Evolutionary conservation across 1,284 basidiomycete genomes (phyloP), one percentile per base, ranked within the genome.

Genomic region (Apiotrichum akiyoshidainum): DNA sequence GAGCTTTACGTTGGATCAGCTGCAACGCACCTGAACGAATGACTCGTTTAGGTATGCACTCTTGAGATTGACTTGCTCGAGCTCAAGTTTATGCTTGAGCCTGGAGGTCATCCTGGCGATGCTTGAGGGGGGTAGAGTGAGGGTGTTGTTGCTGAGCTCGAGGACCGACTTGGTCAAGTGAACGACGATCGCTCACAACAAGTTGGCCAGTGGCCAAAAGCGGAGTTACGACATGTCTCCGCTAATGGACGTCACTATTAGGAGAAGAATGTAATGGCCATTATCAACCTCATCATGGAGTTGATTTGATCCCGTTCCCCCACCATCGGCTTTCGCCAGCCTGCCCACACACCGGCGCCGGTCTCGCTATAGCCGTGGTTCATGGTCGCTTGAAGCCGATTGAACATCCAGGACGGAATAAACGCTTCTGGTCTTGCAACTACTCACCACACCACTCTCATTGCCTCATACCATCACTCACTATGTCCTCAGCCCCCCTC

Each of bases 31-130:
- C 75, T 90, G 79, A 70, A 92, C 93, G 75, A 96, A 96, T 55
- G 86, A 88, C 77, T 95, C 91, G 58, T 85, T 90, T 12, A 89
- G 84, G 68, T 84, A 88, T 61, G 90, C 85, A 49, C 90, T 80
- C 53, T 88, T 88, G 46, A 96, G 83, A 78, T 91, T 81, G 57
- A 76, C 65, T 68, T 84, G 88, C 68, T 91, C 86, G 42, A 92
- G 80, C 58, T 88, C 88, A 45, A 96, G 84, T 80, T 91, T 81
- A 59, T 80, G 78, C 64, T 81, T 81, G 48, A 83, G 77, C 45
- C 82, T 74, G 45, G 80, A 80, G 16, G 82, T 80, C 73, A 82
- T 81, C 65, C 65, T 79, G 47, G 33, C 12, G 22, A 46, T 44
- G 19, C n/a, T 17, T 10, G n/a, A n/a, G 21, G 21, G 51, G 22